Base-by-base conservation (phyloP, 2,329 filamentous ascomycete genomes). In the Moelleriella libera region DNA sequence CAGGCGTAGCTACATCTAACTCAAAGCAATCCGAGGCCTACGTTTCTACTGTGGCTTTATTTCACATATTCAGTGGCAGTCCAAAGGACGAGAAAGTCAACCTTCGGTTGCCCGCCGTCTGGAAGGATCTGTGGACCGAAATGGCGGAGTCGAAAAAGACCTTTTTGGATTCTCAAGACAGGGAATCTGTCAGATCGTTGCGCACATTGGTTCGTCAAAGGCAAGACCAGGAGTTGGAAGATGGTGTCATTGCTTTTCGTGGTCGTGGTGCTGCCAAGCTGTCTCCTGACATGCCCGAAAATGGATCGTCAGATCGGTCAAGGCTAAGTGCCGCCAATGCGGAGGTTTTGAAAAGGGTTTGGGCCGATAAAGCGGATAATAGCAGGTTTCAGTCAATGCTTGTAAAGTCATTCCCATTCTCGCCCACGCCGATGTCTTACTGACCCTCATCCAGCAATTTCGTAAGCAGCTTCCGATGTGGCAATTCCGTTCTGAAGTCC, bases 381-480 rank as follows among this genome's bases (percentile, higher is more conserved):
- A 68, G 67, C 30, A 75, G 75, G 45, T 97, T 85, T 58, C 82
- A 88, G 55, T 70, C 71, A 6, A 97, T 98, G 92, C 73, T 90
- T 47, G 73, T 76, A 56, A 64, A 72, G 21, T 21, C 21, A 21
- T 21, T 21, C 21, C 21, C 21, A 21, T 21, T 21, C 21, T 21
- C 21, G 21, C 2, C 21, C 21, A 21, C 21, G 21, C 21, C 21
- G 21, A 21, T 21, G 21, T 21, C 21, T 3, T 21, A 21, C 45
- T 46, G 30, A 46, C 37, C 5, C 5, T 42, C 10, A 7, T 14
- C 5, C 50, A 71, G 63, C 66, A 75, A 60, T 80, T 75, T 32
- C 81, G 92, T 48, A 82, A 80, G 71, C 84, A 84, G 55, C 75
- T 98, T 14, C 92, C 92, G 0, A 95, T 98, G 71, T 96, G 85